Percentiles rank a stretch among this genome's conserved stretches.
phyloP scores from a whole-genome alignment of 257 asterid species.

The Misopates orontium region DNA sequence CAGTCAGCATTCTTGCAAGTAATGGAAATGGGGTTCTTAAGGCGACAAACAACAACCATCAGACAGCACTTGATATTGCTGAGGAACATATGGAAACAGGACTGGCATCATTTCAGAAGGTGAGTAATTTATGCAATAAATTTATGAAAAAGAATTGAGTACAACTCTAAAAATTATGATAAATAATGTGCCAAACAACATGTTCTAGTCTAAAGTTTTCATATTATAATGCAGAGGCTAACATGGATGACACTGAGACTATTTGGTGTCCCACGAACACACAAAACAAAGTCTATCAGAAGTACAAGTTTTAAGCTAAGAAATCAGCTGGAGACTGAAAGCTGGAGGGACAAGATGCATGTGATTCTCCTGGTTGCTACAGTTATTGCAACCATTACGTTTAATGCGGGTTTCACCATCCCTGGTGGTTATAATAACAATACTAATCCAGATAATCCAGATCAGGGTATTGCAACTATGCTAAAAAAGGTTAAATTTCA shows the following conservation, averaged over 20 bases:
- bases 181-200: constrained; percentile 5
- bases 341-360: constrained; percentile 50
- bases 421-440: constrained; percentile 49
- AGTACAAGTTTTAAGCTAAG: constrained; percentile 24
- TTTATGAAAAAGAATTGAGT: background rate
- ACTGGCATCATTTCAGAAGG: constrained; percentile 44
- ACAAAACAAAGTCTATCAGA: constrained; percentile 27
- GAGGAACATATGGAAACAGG: constrained; percentile 44
- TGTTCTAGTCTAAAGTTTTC: background rate
- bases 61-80: constrained; percentile 53
- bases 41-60: constrained; percentile 39
- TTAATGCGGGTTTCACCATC: constrained; percentile 48
- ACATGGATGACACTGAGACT: constrained; percentile 46
- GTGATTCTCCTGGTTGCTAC: constrained; percentile 51
- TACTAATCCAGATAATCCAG: constrained; percentile 13
- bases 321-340: constrained; percentile 38
- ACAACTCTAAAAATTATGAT: constrained; percentile 1
- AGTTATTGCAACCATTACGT: constrained; percentile 52
- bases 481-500: constrained; percentile 41
- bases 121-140: constrained; percentile 18
- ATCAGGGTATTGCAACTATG: constrained; percentile 53
- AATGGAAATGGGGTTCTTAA: constrained; percentile 36
- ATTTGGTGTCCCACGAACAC: constrained; percentile 40
- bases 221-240: constrained; percentile 35
- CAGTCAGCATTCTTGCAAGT: constrained; percentile 35